phyloP scores from a whole-genome alignment of 257 asterid species.

The Anisodus tanguticus region DNA sequence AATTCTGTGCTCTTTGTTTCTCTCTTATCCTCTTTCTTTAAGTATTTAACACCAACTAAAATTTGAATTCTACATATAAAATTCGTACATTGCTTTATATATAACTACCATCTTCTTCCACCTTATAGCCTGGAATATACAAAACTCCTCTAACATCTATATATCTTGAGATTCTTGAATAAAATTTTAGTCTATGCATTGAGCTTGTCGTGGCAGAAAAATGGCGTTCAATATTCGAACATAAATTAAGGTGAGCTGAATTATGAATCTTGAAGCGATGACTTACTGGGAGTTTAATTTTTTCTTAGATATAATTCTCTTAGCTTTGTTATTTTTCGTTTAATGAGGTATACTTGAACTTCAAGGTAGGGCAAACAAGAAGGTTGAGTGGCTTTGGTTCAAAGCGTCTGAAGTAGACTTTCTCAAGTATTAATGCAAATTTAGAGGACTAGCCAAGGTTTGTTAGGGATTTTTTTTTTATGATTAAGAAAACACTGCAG shows the following conservation, averaged over 20 bases:
- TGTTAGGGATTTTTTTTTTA: too few species aligned
- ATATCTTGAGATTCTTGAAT: too few species aligned
- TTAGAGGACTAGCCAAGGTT: not conserved
- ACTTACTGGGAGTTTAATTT: not conserved
- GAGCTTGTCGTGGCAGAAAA: conserved; percentile 12
- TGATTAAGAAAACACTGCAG: not conserved
- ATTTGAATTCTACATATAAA: conserved; percentile 29
- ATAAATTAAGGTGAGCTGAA: conserved; percentile 25
- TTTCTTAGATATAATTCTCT: not conserved
- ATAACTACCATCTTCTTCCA: conserved; percentile 12
- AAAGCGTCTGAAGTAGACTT: not conserved
- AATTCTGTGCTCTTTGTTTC: not conserved
- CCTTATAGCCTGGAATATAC: not conserved
- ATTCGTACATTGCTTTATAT: not conserved
- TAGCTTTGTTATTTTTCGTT: not conserved
- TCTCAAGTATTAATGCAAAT: not conserved
- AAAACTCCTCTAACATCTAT: not conserved
- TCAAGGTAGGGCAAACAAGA: conserved; percentile 21
- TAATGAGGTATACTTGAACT: not conserved
- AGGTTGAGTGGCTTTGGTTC: not conserved
- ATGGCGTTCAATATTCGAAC: not conserved
- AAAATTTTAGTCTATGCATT: not conserved
- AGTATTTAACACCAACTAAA: conserved; percentile 32
- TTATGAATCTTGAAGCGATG: conserved; percentile 1
- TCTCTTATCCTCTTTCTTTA: not conserved